Conservation (phyloP, 2,329 filamentous ascomycete species). For the Ophiostoma ips region DNA sequence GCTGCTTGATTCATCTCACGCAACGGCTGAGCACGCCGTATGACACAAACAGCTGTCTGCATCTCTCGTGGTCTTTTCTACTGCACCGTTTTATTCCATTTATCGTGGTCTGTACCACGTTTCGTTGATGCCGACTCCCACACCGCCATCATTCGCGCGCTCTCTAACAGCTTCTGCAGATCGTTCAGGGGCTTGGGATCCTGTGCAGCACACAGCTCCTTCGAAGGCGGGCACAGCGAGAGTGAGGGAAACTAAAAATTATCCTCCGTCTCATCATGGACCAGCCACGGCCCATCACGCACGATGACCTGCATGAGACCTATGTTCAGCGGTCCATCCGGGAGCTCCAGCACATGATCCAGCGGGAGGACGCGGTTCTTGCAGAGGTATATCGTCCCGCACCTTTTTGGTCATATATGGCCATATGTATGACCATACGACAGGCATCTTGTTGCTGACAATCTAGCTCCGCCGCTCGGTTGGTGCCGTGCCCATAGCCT, state of each 20-base stretch:
- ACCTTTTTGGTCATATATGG: not conserved
- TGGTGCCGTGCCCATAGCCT: slow-evolving; percentile 6
- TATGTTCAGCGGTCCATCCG: slow-evolving; percentile 53
- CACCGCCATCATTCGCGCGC: not conserved
- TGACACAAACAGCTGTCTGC: too few species aligned
- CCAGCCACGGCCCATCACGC: slow-evolving; percentile 18
- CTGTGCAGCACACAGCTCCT: too few species aligned
- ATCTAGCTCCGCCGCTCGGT: slow-evolving; percentile 14
- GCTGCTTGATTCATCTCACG: too few species aligned
- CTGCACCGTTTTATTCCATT: too few species aligned
- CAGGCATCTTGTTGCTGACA: not conserved
- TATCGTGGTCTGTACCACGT: too few species aligned
- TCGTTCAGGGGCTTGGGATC: not conserved
- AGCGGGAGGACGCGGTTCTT: slow-evolving; percentile 38
- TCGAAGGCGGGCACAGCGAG: too few species aligned
- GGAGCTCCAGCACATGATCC: slow-evolving; percentile 47
- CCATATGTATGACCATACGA: too few species aligned
- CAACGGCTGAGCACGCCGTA: too few species aligned
- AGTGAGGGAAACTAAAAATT: not conserved
- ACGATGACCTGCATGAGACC: slow-evolving; percentile 30
- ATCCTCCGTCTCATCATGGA: slow-evolving; percentile 18
- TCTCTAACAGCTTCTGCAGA: not conserved
- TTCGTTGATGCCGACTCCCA: too few species aligned
- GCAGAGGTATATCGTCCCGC: slow-evolving; percentile 24
- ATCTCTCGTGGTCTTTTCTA: too few species aligned